phyloP scores from a whole-genome alignment of 805 yeast genomes.

The Pichia heedii region DNA sequence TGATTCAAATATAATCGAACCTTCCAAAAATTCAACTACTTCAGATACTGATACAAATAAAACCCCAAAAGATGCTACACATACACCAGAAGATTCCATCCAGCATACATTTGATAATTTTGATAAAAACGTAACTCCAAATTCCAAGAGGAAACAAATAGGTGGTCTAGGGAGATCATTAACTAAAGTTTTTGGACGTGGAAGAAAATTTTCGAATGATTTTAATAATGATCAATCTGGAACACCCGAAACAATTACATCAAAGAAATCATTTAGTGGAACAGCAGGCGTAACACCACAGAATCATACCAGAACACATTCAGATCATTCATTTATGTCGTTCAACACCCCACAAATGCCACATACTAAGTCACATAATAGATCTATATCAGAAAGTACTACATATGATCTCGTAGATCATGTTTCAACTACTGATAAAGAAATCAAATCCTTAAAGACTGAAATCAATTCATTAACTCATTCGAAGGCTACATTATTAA shows the following conservation, averaged over 20 bases:
- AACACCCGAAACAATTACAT: conserved; percentile 7
- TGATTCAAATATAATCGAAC: background rate
- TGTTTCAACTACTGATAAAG: conserved; percentile 30
- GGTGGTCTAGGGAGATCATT: conserved; percentile 17
- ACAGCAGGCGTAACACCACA: conserved; percentile 4
- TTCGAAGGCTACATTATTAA: conserved; percentile 34
- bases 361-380: conserved; percentile 29
- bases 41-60: background rate
- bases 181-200: conserved; percentile 22
- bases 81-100: conserved; percentile 5
- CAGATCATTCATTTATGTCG: conserved; percentile 26
- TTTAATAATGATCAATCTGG: background rate
- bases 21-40: background rate
- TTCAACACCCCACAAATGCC: conserved; percentile 41
- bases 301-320: conserved; percentile 17
- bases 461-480: conserved; percentile 34
- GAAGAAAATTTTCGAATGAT: conserved; percentile 22
- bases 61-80: background rate
- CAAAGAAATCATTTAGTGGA: background rate
- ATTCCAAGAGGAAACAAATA: conserved; percentile 9
- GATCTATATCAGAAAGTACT: conserved; percentile 40
- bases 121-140: conserved; percentile 2
- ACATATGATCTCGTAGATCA: conserved; percentile 17
- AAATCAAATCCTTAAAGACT: conserved; percentile 28
- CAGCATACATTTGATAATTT: background rate